Evolutionary conservation across 352 stramenopile species (phyloP), one percentile per base, ranked within the genome.

Genomic region (Pelagophyceae sp.): DNA sequence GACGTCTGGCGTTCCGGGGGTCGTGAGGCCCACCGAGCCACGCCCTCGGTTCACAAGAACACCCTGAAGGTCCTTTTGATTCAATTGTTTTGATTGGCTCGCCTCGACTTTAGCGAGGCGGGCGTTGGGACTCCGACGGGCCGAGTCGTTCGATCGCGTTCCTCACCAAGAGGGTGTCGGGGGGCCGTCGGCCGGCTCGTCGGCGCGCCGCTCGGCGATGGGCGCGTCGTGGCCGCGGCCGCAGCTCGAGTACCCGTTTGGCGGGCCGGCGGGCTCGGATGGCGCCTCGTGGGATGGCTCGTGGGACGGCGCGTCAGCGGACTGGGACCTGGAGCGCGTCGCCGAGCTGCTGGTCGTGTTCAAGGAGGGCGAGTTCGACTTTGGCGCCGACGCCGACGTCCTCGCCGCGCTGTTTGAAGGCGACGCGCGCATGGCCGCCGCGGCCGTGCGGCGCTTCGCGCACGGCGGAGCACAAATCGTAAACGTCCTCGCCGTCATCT

Each of bases 351-450:
- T 72, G 15, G 17, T 17, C 63, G 63, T 72, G 11, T 72, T 72
- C 35, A 72, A 72, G 35, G 63, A 72, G 31, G 40, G 29, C 63
- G 63, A 50, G 19, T 72, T 72, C 35, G 63, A 72, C 31, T 72
- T 72, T 32, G 63, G 31, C 31, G n/a, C 20, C 29, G 63, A 45
- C 35, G 63, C 27, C 31, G 63, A 72, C 27, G 35, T 45, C 27
- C 29, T 72, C 6, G 63, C 63, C 5, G 63, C 63, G 29, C 35
- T 72, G 3, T 27, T 72, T 1, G 63, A 72, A 35, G 63, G 63
- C 6, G 63, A 72, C 63, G 5, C 11, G 63, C 15, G 1, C 6
- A 38, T 15, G 19, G 63, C 63, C 6, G n/a, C 2, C 29, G 19
- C 19, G 5, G 63, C 40, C 6, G 63, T 72, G 3, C 11, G 40